phyloP scores from a whole-genome alignment of 2,329 filamentous ascomycete genomes.

The Ophiosphaerella korrae region DNA sequence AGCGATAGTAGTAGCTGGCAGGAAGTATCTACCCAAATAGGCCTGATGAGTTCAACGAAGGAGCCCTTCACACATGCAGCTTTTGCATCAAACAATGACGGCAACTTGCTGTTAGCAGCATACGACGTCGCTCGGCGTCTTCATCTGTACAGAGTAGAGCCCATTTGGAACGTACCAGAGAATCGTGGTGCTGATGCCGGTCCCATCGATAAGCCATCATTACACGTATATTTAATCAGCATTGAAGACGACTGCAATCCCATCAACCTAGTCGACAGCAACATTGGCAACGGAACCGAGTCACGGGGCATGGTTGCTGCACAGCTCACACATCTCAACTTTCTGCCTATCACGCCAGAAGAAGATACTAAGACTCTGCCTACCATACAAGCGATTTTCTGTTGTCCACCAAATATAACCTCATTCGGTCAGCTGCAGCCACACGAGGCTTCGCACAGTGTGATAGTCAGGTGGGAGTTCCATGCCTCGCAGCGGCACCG shows the following conservation, averaged over 20 bases:
- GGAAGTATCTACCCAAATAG: conserved; percentile 74
- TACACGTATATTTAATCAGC: conserved; percentile 36
- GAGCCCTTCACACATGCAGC: conserved; percentile 48
- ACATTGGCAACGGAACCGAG: conserved; percentile 28
- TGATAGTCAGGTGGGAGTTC: conserved; percentile 83
- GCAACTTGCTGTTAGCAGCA: conserved; percentile 66
- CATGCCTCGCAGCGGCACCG: conserved; percentile 64
- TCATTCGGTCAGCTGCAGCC: conserved; percentile 57
- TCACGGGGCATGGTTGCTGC: conserved; percentile 35
- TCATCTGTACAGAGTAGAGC: conserved; percentile 72
- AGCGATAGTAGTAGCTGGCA: conserved; percentile 71
- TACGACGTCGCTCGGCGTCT: conserved; percentile 74
- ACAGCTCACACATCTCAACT: conserved; percentile 72
- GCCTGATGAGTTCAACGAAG: conserved; percentile 70
- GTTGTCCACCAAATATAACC: conserved; percentile 55
- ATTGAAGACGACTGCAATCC: conserved; percentile 41
- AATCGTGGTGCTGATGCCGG: conserved; percentile 59
- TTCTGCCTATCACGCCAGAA: conserved; percentile 71
- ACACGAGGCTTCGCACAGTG: conserved; percentile 69
- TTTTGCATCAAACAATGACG: conserved; percentile 66
- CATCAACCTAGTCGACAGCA: conserved; percentile 24
- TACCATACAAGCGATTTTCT: conserved; percentile 75
- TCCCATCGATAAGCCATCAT: conserved; percentile 44
- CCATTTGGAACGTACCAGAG: conserved; percentile 70
- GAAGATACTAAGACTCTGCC: conserved; percentile 63